Conservation (phyloP, 2,329 filamentous ascomycete genomes). For the Metarhizium rileyi region DNA sequence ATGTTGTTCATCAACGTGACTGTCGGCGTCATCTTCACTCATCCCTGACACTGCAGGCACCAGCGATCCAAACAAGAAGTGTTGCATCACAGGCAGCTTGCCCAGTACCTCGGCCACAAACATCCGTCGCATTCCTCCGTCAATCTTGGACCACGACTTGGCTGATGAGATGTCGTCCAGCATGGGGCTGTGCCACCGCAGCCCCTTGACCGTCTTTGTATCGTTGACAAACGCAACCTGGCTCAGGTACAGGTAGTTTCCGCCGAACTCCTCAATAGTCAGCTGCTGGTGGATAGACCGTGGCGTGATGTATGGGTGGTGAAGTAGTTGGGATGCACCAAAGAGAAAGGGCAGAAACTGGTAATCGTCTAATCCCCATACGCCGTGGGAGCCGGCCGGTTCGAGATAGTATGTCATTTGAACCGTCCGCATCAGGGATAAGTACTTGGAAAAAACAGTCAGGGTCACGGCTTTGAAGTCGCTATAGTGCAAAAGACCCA, state of each 20-base stretch:
- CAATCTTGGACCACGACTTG: conserved; percentile 84
- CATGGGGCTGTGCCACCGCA: conserved; percentile 97
- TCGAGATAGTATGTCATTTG: conserved; percentile 95
- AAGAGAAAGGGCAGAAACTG: conserved; percentile 95
- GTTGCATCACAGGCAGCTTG: conserved; percentile 96
- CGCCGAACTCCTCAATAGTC: conserved; percentile 74
- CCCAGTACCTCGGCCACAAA: conserved; percentile 86
- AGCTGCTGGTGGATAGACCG: conserved; percentile 80
- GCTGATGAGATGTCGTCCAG: conserved; percentile 92
- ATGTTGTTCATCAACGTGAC: conserved; percentile 37
- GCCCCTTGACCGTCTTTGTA: conserved; percentile 88
- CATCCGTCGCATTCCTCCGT: conserved; percentile 94
- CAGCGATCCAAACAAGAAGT: conserved; percentile 86
- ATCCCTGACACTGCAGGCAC: conserved; percentile 75
- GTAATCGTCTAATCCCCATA: conserved; percentile 97
- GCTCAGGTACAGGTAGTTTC: conserved; percentile 81
- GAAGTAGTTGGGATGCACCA: conserved; percentile 78
- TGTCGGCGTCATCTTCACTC: conserved; percentile 53
- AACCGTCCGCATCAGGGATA: conserved; percentile 75
- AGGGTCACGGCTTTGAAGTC: conserved; percentile 71
- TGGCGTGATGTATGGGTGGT: conserved; percentile 72
- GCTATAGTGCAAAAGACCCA: conserved; percentile 49
- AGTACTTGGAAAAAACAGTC: conserved; percentile 70
- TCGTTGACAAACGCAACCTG: conserved; percentile 92
- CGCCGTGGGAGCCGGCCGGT: conserved; percentile 90